Conservation (phyloP, 2,329 filamentous ascomycete species). For the Myriosclerotinia duriaeana region DNA sequence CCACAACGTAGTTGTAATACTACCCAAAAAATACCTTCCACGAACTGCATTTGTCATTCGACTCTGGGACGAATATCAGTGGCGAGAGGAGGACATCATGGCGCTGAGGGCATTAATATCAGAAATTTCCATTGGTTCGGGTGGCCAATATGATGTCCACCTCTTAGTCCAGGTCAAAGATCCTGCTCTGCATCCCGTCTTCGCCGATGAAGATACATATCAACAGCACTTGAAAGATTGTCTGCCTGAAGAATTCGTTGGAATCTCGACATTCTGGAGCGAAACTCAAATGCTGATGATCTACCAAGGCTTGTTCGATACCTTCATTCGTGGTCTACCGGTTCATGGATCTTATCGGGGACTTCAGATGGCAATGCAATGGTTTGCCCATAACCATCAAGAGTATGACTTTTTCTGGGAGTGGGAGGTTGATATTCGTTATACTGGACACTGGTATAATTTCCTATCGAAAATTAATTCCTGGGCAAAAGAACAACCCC, state of each 20-base stretch:
- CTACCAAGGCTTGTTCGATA: slow-evolving; percentile 83
- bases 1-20: slow-evolving; percentile 15
- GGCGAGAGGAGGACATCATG: slow-evolving; percentile 76
- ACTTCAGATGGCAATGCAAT: slow-evolving; percentile 90
- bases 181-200: slow-evolving; percentile 74
- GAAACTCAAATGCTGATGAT: slow-evolving; percentile 88
- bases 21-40: slow-evolving; percentile 42
- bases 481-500: slow-evolving; percentile 71
- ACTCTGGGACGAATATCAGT: slow-evolving; percentile 78
- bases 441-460: slow-evolving; percentile 83
- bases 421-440: slow-evolving; percentile 92
- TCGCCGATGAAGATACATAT: slow-evolving; percentile 71
- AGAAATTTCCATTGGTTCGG: slow-evolving; percentile 76
- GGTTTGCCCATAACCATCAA: slow-evolving; percentile 83
- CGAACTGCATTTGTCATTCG: slow-evolving; percentile 79
- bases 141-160: slow-evolving; percentile 83
- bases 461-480: slow-evolving; percentile 66
- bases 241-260: slow-evolving; percentile 81
- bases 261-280: slow-evolving; percentile 88
- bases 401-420: slow-evolving; percentile 94
- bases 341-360: slow-evolving; percentile 92
- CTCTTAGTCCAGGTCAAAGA: slow-evolving; percentile 81
- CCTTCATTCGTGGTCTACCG: slow-evolving; percentile 67
- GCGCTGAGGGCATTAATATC: slow-evolving; percentile 81
- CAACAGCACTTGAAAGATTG: slow-evolving; percentile 64